Evolutionary conservation across 805 yeast species (phyloP).

Genomic region (Dipodascopsis uninucleata): DNA sequence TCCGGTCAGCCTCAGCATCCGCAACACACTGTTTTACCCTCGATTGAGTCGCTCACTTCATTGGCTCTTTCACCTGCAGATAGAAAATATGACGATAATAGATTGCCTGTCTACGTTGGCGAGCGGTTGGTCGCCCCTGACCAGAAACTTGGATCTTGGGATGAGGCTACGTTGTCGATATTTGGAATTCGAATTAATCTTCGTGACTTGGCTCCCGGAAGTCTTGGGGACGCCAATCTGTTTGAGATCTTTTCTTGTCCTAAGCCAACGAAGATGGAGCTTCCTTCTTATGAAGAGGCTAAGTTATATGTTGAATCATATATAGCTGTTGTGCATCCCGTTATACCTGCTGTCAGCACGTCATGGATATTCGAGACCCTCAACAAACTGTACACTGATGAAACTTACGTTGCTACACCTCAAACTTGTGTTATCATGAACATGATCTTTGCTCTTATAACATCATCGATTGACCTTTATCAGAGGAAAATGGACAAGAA

Average conservation of each 20-base stretch:
- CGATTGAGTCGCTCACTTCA: conserved; percentile 21
- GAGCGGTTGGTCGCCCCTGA: conserved; percentile 8
- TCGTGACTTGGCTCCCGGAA: conserved; percentile 18
- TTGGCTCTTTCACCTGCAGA: conserved; percentile 4
- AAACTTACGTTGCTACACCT: conserved; percentile 10
- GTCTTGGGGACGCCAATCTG: conserved; percentile 14
- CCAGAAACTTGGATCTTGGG: conserved; percentile 14
- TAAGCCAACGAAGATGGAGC: conserved; percentile 11
- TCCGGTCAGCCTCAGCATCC: too few species aligned
- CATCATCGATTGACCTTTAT: conserved; percentile 16
- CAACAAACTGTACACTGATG: conserved; percentile 11
- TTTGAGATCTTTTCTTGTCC: conserved; percentile 7
- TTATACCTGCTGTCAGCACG: conserved; percentile 15
- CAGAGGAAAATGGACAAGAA: conserved; percentile 18
- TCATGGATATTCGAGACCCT: conserved; percentile 17
- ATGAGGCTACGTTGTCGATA: conserved; percentile 19
- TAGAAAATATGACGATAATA: conserved; percentile 4
- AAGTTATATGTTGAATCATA: conserved; percentile 14
- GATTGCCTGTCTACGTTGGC: conserved; percentile 17
- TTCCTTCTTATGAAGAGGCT: conserved; percentile 24
- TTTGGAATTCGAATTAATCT: conserved; percentile 18
- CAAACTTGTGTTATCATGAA: conserved; percentile 18
- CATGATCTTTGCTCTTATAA: conserved; percentile 21
- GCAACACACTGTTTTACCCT: conserved; percentile 17
- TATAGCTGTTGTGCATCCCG: conserved; percentile 16